Conservation (phyloP, 768 basidiomycete species). For the Infundibulicybe gibba region DNA sequence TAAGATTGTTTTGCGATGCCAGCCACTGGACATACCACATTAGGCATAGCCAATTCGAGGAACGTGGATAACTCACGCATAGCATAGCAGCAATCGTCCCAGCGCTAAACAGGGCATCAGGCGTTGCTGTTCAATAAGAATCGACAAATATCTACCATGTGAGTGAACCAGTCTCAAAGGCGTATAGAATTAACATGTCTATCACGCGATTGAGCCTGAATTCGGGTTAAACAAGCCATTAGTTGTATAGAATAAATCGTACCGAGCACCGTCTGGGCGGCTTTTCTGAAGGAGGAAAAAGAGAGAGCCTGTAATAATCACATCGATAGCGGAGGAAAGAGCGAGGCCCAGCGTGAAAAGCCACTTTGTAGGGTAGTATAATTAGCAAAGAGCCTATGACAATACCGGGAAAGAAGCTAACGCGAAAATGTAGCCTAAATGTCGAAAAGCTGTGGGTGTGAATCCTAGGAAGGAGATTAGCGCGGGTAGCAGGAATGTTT, state of each 20-base stretch:
- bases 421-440: conserved; percentile 13
- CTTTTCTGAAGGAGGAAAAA: conserved; percentile 29
- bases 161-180: conserved; percentile 36
- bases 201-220: conserved; percentile 32
- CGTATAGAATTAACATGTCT: conserved; percentile 30
- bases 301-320: conserved; percentile 32
- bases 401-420: conserved; percentile 1
- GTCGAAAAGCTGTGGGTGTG: conserved; percentile 11
- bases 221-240: background rate
- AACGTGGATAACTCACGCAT: conserved; percentile 20
- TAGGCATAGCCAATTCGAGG: background rate
- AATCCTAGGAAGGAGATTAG: conserved; percentile 14
- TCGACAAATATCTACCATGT: conserved; percentile 27
- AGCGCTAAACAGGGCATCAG: conserved; percentile 15
- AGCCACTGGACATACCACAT: background rate
- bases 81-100: conserved; percentile 34
- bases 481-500: background rate
- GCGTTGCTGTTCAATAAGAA: background rate
- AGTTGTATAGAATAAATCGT: background rate
- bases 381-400: too few relatives aligned
- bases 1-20: conserved; percentile 23
- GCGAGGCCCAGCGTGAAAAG: conserved; percentile 39
- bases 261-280: conserved; percentile 25
- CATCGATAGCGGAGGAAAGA: conserved; percentile 35
- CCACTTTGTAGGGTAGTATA: conserved; percentile 32